These are phyloP conservation scores for Lichtheimia ornata DNA, from an alignment of 371 early-diverging fungal genomes.

Conservation along the genomic window DNA sequence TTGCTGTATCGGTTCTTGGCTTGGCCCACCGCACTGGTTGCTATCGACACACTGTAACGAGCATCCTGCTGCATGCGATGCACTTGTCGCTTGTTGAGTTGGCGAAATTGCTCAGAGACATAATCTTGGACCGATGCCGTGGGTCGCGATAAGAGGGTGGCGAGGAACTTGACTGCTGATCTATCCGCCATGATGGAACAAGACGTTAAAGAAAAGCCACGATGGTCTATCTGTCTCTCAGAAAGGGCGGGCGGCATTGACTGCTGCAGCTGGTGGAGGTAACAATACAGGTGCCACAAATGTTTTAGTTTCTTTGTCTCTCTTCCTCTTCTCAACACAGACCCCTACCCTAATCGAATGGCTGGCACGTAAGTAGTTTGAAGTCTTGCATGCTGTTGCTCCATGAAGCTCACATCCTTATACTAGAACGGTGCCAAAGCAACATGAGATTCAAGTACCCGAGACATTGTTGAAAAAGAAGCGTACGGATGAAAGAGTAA, in stretches of 20 bases:
- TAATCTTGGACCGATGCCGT: conserved; percentile 5
- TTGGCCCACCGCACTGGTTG: conserved; percentile 12
- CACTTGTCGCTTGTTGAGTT: conserved; percentile 16
- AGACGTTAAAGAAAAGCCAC: no score
- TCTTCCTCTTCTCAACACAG: no score
- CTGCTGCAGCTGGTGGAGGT: no score
- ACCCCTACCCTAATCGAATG: no score
- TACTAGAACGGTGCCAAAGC: conserved; percentile 39
- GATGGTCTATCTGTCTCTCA: no score
- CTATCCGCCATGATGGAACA: no score
- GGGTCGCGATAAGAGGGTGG: neutral
- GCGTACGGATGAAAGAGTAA: conserved; percentile 82
- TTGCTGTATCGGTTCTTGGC: conserved; percentile 49
- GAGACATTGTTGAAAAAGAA: conserved; percentile 97
- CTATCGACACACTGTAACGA: conserved; percentile 8
- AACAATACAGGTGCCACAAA: no score
- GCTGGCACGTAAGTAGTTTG: no score
- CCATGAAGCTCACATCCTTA: no score
- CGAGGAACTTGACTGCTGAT: neutral
- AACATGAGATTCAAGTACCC: conserved; percentile 75
- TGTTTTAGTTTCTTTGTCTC: no score
- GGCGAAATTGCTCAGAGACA: conserved; percentile 12
- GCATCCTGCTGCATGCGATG: conserved; percentile 9
- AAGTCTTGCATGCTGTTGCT: no score
- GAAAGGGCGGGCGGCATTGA: no score